phyloP scores from a whole-genome alignment of 805 yeast species.

The Myxozyma lipomycoides region DNA sequence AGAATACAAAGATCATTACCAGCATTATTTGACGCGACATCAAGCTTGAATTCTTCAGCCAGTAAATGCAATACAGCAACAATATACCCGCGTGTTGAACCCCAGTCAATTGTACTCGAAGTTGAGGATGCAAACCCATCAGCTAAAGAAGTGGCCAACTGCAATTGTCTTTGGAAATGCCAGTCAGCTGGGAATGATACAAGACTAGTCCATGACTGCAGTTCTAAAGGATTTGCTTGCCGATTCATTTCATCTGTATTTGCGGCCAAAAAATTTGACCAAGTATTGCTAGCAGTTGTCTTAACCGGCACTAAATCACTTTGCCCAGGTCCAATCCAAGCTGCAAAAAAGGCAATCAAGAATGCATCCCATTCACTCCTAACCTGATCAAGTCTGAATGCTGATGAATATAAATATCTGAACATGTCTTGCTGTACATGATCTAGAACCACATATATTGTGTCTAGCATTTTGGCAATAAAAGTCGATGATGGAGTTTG shows the following conservation, averaged over 20 bases:
- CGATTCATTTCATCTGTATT: no score
- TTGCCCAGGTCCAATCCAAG: conserved; percentile 23
- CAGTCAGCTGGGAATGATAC: conserved; percentile 2
- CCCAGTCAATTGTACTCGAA: conserved; percentile 2
- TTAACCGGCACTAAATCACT: background rate
- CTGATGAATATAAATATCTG: conserved; percentile 6
- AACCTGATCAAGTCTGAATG: conserved; percentile 3
- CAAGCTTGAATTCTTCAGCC: conserved; percentile 68
- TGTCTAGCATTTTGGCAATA: background rate
- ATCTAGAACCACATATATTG: conserved; percentile 8
- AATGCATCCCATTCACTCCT: conserved; percentile 25
- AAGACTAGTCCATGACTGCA: no score
- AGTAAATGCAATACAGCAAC: conserved; percentile 67
- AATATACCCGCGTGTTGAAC: conserved; percentile 31
- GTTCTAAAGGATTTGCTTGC: no score
- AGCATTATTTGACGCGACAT: conserved; percentile 35
- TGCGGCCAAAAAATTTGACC: no score
- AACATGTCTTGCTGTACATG: conserved; percentile 10
- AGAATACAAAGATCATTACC: conserved; percentile 46
- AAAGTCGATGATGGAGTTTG: conserved; percentile 5
- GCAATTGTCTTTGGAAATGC: background rate
- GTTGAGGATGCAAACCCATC: conserved; percentile 1
- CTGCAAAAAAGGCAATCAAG: conserved; percentile 16
- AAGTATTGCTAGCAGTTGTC: no score
- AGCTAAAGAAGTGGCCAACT: conserved; percentile 4